Percentiles rank a stretch among this genome's conserved stretches.
Evolutionary conservation across 371 early-diverging fungal genomes (phyloP).

Genomic region (Batkoa obscura): DNA sequence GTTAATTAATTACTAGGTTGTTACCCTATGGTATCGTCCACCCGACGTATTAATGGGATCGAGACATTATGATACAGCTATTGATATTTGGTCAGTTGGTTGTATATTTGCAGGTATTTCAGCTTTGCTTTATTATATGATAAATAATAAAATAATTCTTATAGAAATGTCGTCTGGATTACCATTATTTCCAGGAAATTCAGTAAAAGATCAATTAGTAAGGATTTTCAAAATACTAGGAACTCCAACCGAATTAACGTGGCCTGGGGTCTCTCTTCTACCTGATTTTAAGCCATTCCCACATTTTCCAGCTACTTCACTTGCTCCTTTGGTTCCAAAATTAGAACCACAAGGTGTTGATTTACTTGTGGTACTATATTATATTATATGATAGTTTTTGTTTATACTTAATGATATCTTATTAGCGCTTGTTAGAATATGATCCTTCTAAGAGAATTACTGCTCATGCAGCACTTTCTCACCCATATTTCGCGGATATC

Average conservation of each 20-base stretch:
- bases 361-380: constrained; percentile 30
- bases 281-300: constrained; percentile 80
- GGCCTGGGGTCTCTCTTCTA: constrained; percentile 82
- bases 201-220: constrained; percentile 69
- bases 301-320: constrained; percentile 35
- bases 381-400: constrained; percentile 2
- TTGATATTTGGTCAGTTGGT: constrained; percentile 99
- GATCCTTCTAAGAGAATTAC: constrained; percentile 82
- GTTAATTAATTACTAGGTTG: constrained; percentile 29
- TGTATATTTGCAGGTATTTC: constrained; percentile 81
- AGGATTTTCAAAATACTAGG: constrained; percentile 83
- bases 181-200: constrained; percentile 91
- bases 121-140: neutral
- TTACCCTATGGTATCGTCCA: constrained; percentile 88
- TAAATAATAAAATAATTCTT: neutral
- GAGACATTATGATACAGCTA: constrained; percentile 88
- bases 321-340: constrained; percentile 59
- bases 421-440: constrained; percentile 46
- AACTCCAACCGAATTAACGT: constrained; percentile 70
- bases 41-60: constrained; percentile 99
- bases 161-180: constrained; percentile 73
- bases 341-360: constrained; percentile 64
- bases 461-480: constrained; percentile 68
- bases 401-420: neutral
- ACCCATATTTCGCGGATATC: constrained; percentile 24